These are phyloP conservation scores for Xanthoconium stramineum DNA, from an alignment of 768 basidiomycete species.

Conservation along the genomic window DNA sequence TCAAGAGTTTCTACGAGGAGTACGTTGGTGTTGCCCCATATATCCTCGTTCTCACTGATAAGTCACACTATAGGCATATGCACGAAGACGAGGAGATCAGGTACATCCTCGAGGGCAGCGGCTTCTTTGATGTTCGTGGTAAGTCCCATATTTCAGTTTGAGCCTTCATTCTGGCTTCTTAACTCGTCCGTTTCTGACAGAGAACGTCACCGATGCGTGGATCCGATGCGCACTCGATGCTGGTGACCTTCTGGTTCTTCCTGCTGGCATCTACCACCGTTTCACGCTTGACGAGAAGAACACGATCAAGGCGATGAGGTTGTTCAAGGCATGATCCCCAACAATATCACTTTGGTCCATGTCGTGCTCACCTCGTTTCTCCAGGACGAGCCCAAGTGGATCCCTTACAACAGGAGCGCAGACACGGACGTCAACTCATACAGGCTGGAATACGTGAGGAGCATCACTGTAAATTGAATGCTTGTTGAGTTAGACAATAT, in stretches of 20 bases:
- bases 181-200: constrained; percentile 32
- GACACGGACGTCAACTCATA: constrained; percentile 64
- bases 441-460: constrained; percentile 59
- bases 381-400: constrained; percentile 92
- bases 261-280: constrained; percentile 91
- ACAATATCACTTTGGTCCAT: neutral
- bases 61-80: constrained; percentile 58
- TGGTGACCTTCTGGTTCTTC: constrained; percentile 84
- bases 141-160: constrained; percentile 17
- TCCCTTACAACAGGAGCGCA: constrained; percentile 62
- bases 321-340: constrained; percentile 67
- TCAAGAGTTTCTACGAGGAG: constrained; percentile 85
- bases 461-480: constrained; percentile 35
- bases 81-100: constrained; percentile 97
- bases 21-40: constrained; percentile 32
- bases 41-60: neutral
- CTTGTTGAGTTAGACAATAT: no score
- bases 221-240: constrained; percentile 72
- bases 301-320: constrained; percentile 69
- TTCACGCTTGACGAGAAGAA: constrained; percentile 84
- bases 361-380: neutral
- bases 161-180: neutral
- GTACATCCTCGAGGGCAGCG: constrained; percentile 81
- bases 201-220: constrained; percentile 69
- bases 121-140: constrained; percentile 93